Conservation (phyloP, 2,329 filamentous ascomycete species). For the Cladosporium halotolerans region DNA sequence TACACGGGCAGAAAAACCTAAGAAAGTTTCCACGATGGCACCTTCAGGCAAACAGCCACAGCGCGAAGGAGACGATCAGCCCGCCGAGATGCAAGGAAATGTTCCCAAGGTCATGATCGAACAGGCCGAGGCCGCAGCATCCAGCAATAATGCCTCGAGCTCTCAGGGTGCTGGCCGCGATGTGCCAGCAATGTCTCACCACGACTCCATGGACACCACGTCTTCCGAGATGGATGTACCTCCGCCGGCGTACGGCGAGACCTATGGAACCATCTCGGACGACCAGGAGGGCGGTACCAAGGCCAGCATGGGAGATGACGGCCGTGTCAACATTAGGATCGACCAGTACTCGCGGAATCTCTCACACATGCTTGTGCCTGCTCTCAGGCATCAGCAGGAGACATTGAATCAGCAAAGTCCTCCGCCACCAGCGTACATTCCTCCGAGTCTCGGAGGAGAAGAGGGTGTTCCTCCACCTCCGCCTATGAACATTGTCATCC, state of each 20-base stretch:
- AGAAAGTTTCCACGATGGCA: background rate
- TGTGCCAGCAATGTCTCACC: constrained; percentile 6
- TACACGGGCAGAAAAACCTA: too few relatives aligned
- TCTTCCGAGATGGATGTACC: constrained; percentile 24
- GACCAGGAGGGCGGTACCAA: constrained; percentile 34
- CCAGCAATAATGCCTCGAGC: constrained; percentile 15
- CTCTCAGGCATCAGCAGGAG: constrained; percentile 52
- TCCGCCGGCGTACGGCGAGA: constrained; percentile 35
- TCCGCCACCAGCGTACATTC: constrained; percentile 62
- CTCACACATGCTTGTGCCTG: constrained; percentile 61
- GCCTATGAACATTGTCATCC: constrained; percentile 44
- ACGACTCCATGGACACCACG: constrained; percentile 1
- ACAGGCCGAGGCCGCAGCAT: constrained; percentile 24
- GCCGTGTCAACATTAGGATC: constrained; percentile 73
- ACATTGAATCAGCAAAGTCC: constrained; percentile 42
- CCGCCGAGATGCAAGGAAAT: constrained; percentile 6
- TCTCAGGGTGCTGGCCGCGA: constrained; percentile 11
- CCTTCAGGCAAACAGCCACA: constrained; percentile 5
- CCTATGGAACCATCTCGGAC: constrained; percentile 32
- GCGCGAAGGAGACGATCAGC: background rate
- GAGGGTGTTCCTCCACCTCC: constrained; percentile 51
- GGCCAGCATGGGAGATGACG: constrained; percentile 52
- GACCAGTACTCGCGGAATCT: constrained; percentile 62
- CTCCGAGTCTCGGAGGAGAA: constrained; percentile 62
- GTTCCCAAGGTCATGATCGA: constrained; percentile 23